Evolutionary conservation across 2,329 filamentous ascomycete species (phyloP).

Genomic region (Pyricularia sp.): DNA sequence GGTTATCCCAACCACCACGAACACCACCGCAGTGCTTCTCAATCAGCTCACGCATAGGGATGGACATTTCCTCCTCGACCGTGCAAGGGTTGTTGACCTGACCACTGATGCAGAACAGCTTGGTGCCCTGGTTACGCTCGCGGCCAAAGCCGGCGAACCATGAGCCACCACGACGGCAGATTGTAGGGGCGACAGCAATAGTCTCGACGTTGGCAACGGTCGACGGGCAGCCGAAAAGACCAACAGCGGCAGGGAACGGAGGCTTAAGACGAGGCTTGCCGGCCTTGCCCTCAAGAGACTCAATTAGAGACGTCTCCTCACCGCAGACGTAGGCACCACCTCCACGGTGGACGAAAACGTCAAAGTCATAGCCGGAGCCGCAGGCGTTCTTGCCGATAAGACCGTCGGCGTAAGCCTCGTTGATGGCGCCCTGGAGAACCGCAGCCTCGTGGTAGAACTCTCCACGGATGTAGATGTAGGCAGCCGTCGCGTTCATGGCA

Average conservation of each 20-base stretch:
- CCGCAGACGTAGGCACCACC: conserved; percentile 97
- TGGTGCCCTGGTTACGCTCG: conserved; percentile 93
- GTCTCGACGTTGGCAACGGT: conserved; percentile 99
- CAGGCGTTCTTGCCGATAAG: conserved; percentile 98
- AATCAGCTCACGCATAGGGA: conserved; percentile 89
- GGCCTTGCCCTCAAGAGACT: conserved; percentile 96
- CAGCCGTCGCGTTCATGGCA: conserved; percentile 97
- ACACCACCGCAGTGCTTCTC: conserved; percentile 98
- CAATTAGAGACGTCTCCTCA: conserved; percentile 96
- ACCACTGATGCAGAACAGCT: conserved; percentile 96
- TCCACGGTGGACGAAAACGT: conserved; percentile 92
- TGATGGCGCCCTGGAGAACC: conserved; percentile 87
- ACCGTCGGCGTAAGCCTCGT: conserved; percentile 92
- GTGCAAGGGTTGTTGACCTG: conserved; percentile 98
- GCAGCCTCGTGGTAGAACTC: conserved; percentile 96
- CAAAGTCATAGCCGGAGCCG: conserved; percentile 93
- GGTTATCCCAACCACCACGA: conserved; percentile 93
- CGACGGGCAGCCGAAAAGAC: conserved; percentile 94
- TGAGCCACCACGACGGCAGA: conserved; percentile 79
- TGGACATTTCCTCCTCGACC: conserved; percentile 99
- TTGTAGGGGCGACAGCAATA: conserved; percentile 88
- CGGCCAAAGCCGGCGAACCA: conserved; percentile 95
- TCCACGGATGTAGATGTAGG: conserved; percentile 98
- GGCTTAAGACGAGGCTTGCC: conserved; percentile 98
- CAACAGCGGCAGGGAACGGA: conserved; percentile 93